A percentile compares a stretch with the other conserved stretches of the same genome.
These are phyloP conservation scores for Planoprotostelium fungivorum DNA, from an alignment of 78 protist genomes.

Conservation along the genomic window DNA sequence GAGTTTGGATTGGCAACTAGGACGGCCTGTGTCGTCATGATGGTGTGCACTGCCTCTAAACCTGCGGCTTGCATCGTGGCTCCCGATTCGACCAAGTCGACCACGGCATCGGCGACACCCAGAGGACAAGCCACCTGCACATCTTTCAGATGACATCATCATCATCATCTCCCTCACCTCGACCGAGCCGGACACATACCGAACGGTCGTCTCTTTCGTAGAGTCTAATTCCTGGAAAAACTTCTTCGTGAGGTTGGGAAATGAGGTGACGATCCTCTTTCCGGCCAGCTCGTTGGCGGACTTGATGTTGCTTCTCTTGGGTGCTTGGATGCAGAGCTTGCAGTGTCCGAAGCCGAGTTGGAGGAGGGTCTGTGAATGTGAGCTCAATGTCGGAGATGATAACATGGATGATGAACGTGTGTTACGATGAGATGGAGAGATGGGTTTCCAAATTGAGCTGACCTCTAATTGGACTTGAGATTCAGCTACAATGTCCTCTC, in stretches of 20 bases:
- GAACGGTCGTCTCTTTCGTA: not conserved
- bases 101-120: slow-evolving; percentile 9
- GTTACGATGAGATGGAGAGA: too few relatives aligned
- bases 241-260: slow-evolving; percentile 37
- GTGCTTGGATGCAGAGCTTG: slow-evolving; percentile 54
- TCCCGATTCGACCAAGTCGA: slow-evolving; percentile 79
- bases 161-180: slow-evolving; percentile 43
- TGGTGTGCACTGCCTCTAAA: slow-evolving; percentile 11
- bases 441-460: too few relatives aligned
- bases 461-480: not conserved
- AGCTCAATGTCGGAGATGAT: not conserved
- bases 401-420: not conserved
- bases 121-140: not conserved
- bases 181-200: slow-evolving; percentile 59
- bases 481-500: slow-evolving; percentile 58
- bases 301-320: not conserved
- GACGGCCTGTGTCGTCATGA: slow-evolving; percentile 46
- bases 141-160: not conserved
- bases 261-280: slow-evolving; percentile 70
- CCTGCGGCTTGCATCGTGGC: slow-evolving; percentile 79
- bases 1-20: slow-evolving; percentile 50
- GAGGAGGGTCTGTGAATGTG: not conserved
- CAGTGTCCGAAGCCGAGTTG: slow-evolving; percentile 72
- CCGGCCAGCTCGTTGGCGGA: slow-evolving; percentile 16
- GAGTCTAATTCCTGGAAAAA: slow-evolving; percentile 23